These are phyloP conservation scores for Penicillium pancosmium DNA, from an alignment of 495 filamentous ascomycete genomes.

Conservation along the genomic window DNA sequence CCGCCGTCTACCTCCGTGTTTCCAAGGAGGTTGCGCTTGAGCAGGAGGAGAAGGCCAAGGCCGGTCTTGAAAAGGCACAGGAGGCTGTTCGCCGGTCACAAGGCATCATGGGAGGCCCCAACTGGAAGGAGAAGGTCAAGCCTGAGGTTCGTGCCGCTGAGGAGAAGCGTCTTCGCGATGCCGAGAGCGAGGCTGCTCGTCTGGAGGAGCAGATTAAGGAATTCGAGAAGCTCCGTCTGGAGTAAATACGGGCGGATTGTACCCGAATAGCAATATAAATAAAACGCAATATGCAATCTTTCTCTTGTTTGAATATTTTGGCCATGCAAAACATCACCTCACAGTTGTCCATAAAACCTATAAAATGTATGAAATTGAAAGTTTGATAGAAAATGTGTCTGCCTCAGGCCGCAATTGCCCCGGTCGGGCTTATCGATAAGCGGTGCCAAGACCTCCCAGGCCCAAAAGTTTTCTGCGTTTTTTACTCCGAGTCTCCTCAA, in stretches of 20 bases:
- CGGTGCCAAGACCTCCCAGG: conserved; percentile 28
- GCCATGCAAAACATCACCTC: background rate
- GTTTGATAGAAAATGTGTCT: background rate
- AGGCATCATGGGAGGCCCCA: conserved; percentile 36
- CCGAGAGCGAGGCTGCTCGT: conserved; percentile 55
- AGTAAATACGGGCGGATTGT: conserved; percentile 31
- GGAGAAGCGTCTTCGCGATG: conserved; percentile 59
- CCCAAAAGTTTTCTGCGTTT: conserved; percentile 39
- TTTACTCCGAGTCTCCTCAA: conserved; percentile 27
- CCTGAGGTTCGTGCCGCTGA: conserved; percentile 60
- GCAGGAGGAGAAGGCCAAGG: conserved; percentile 64
- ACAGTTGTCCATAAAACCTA: background rate
- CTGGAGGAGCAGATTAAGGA: conserved; percentile 58
- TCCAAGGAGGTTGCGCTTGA: conserved; percentile 69
- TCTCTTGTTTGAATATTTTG: too few relatives aligned
- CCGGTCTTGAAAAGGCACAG: conserved; percentile 46
- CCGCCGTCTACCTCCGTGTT: conserved; percentile 72
- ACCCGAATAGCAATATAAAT: conserved; percentile 4
- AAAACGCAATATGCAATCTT: background rate
- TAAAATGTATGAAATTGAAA: too few relatives aligned
- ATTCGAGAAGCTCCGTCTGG: conserved; percentile 51
- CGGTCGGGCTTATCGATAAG: conserved; percentile 33
- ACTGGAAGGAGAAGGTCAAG: conserved; percentile 52
- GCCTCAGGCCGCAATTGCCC: background rate
- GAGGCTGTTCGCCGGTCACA: conserved; percentile 40